These are phyloP conservation scores for Penicillium angulare DNA, from an alignment of 495 filamentous ascomycete species.

Conservation along the genomic window DNA sequence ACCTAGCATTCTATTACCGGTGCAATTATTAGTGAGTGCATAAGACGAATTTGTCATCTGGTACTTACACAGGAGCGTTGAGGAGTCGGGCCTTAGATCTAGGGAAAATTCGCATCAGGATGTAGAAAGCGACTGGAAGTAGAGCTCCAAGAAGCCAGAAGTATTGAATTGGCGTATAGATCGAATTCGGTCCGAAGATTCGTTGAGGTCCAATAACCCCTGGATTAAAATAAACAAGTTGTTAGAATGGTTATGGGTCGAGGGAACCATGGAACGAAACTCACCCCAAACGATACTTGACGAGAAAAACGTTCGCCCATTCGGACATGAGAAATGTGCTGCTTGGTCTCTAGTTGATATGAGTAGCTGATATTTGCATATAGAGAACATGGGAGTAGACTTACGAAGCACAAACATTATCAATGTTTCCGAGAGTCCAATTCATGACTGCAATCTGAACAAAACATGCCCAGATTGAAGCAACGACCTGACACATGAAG, in stretches of 20 bases:
- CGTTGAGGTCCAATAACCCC: conserved; percentile 59
- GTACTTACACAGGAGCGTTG: conserved; percentile 47
- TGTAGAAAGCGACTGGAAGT: conserved; percentile 51
- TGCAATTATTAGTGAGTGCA: background rate
- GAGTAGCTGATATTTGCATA: background rate
- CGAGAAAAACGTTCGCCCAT: conserved; percentile 59
- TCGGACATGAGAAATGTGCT: conserved; percentile 56
- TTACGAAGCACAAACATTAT: conserved; percentile 51
- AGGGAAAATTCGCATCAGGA: conserved; percentile 45
- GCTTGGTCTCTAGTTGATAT: conserved; percentile 19
- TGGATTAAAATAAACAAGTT: too few relatives aligned
- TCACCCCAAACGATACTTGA: conserved; percentile 55
- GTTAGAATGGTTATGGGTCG: background rate
- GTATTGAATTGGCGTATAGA: conserved; percentile 54
- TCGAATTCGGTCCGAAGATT: conserved; percentile 59
- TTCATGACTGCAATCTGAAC: conserved; percentile 59
- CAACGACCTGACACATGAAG: conserved; percentile 61
- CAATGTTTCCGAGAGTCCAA: conserved; percentile 56
- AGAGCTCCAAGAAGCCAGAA: conserved; percentile 57
- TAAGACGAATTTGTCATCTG: background rate
- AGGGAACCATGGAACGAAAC: background rate
- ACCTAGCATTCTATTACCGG: conserved; percentile 53
- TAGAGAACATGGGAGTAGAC: conserved; percentile 31
- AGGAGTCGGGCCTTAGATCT: conserved; percentile 45
- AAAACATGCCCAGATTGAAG: conserved; percentile 58